Percentiles rank a stretch among this genome's conserved stretches.
phyloP scores from a whole-genome alignment of 352 stramenopile genomes.

The Pythium aristosporum region DNA sequence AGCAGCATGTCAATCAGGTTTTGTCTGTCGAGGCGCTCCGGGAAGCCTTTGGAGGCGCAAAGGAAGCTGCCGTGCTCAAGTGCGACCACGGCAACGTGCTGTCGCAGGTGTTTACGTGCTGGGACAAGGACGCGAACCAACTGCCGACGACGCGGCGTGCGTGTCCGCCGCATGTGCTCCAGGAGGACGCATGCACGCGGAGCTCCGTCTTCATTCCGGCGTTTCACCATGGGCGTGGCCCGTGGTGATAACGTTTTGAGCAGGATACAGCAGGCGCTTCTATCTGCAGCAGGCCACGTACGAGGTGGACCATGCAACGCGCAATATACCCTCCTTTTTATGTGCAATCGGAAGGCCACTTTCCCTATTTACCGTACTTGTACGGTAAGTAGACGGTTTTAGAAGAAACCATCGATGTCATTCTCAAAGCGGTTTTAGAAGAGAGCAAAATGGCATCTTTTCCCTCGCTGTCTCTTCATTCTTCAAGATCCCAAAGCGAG shows the following conservation, averaged over 20 bases:
- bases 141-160: constrained; percentile 44
- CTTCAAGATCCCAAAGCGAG: constrained; percentile 1
- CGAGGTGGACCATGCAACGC: too few relatives aligned
- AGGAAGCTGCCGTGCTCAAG: constrained; percentile 40
- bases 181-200: constrained; percentile 69
- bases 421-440: constrained; percentile 26
- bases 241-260: constrained; percentile 2
- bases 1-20: constrained; percentile 51
- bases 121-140: constrained; percentile 60
- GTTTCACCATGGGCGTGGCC: constrained; percentile 24
- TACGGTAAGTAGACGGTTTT: constrained; percentile 9
- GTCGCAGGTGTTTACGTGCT: constrained; percentile 83
- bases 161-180: constrained; percentile 62
- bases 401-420: not conserved
- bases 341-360: too few relatives aligned
- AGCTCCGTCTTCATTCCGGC: constrained; percentile 50
- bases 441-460: not conserved
- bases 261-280: constrained; percentile 10
- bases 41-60: constrained; percentile 17
- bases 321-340: too few relatives aligned
- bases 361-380: not conserved
- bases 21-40: constrained; percentile 51
- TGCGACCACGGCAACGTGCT: constrained; percentile 43
- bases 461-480: constrained; percentile 7
- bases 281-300: not conserved